phyloP scores from a whole-genome alignment of 148 eudicot species.

The Camellia lanceoleosa region DNA sequence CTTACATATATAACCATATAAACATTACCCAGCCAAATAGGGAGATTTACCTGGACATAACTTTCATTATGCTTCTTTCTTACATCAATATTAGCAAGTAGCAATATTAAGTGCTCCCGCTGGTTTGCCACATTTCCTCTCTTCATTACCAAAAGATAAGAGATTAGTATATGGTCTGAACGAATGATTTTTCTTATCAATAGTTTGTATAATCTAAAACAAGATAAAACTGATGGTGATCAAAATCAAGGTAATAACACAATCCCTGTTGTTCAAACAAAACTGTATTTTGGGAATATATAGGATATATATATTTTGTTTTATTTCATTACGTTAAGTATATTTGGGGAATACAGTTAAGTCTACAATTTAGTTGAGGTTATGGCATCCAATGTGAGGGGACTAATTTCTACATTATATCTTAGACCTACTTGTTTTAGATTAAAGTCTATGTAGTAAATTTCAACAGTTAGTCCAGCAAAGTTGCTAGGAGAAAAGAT shows the following conservation, averaged over 20 bases:
- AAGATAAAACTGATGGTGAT: neutral
- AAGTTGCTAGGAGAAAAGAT: too few relatives aligned
- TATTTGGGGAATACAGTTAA: too few relatives aligned
- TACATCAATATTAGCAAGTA: conserved; percentile 91
- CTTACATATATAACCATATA: neutral
- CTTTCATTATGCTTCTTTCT: conserved; percentile 46
- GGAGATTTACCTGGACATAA: conserved; percentile 52
- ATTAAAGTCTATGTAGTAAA: too few relatives aligned
- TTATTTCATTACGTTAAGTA: too few relatives aligned
- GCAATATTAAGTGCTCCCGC: conserved; percentile 90
- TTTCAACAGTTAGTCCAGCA: too few relatives aligned
- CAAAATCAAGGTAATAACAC: neutral
- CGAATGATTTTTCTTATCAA: neutral
- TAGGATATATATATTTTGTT: neutral
- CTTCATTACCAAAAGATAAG: conserved; percentile 41
- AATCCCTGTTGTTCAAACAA: neutral
- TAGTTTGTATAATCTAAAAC: neutral
- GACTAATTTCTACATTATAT: too few relatives aligned
- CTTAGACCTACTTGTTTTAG: too few relatives aligned
- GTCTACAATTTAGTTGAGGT: too few relatives aligned
- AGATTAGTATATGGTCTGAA: conserved; percentile 4
- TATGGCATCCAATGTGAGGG: too few relatives aligned
- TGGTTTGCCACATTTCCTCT: conserved; percentile 99
- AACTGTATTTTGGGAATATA: neutral
- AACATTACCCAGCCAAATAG: neutral